Conservation (phyloP, 2,329 filamentous ascomycete species). For the Fusarium liriodendri region DNA sequence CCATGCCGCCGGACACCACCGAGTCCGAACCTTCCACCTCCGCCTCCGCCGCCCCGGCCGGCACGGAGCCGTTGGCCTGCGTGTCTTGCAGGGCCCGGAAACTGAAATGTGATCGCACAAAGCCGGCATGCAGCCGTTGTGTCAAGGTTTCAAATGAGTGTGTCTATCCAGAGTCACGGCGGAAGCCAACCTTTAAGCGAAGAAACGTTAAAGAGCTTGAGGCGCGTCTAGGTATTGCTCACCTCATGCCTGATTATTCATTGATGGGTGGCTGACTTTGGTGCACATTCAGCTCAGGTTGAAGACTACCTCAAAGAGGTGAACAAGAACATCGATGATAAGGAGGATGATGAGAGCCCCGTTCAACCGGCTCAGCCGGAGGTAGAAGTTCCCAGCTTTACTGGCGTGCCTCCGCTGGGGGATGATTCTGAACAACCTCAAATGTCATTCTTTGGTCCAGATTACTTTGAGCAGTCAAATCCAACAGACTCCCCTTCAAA, state of each 20-base stretch:
- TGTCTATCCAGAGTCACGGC: constrained; percentile 87
- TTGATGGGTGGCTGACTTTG: constrained; percentile 17
- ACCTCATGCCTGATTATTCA: not conserved
- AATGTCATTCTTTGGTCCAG: constrained; percentile 29
- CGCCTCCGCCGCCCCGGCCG: constrained; percentile 17
- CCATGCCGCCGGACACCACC: constrained; percentile 38
- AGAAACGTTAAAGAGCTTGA: constrained; percentile 93
- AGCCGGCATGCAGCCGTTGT: constrained; percentile 85
- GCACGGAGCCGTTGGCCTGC: constrained; percentile 74
- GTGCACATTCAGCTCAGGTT: constrained; percentile 75
- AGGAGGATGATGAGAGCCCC: constrained; percentile 42
- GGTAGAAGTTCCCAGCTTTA: constrained; percentile 14
- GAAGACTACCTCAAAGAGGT: constrained; percentile 81
- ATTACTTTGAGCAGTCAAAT: constrained; percentile 16
- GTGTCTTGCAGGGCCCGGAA: constrained; percentile 87
- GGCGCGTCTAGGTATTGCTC: constrained; percentile 79
- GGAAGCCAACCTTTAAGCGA: constrained; percentile 88
- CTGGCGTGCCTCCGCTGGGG: constrained; percentile 3
- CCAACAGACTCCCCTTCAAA: constrained; percentile 21
- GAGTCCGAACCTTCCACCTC: constrained; percentile 36
- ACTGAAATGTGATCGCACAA: constrained; percentile 85
- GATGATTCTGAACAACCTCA: constrained; percentile 9
- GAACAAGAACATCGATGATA: constrained; percentile 51
- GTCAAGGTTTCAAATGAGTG: constrained; percentile 80
- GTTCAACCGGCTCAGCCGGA: constrained; percentile 27